phyloP scores from a whole-genome alignment of 2,329 filamentous ascomycete species.

The Hymenoscyphus occultus region DNA sequence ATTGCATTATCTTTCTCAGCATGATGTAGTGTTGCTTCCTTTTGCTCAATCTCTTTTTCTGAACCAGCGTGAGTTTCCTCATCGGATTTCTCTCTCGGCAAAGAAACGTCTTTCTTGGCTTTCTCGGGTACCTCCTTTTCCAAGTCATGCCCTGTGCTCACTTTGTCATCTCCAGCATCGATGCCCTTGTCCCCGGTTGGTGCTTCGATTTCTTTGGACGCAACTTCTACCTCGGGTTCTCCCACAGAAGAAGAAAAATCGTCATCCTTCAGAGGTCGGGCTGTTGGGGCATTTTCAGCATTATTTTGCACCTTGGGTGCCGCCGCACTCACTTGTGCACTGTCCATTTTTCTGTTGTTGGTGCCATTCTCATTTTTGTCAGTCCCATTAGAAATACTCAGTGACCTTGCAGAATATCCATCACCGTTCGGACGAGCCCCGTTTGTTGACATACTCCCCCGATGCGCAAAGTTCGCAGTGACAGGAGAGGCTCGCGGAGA shows the following conservation, averaged over 20 bases:
- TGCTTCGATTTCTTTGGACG: background rate
- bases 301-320: slow-evolving; percentile 2
- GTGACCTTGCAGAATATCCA: background rate
- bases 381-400: background rate
- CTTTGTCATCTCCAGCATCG: background rate
- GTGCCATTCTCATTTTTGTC: background rate
- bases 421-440: background rate
- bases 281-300: background rate
- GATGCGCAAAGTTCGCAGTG: background rate
- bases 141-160: background rate
- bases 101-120: background rate
- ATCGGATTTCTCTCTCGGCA: background rate
- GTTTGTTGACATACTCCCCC: background rate
- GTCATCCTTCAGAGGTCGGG: background rate
- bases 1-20: background rate
- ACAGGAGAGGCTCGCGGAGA: background rate
- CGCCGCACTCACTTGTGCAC: slow-evolving; percentile 4
- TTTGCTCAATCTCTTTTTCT: background rate
- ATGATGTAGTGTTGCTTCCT: background rate
- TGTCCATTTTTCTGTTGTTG: background rate
- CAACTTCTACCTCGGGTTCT: background rate
- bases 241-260: background rate
- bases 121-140: background rate
- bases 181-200: background rate
- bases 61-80: background rate